Conservation (phyloP, 2,329 filamentous ascomycete species). For the Alternaria brassicae region DNA sequence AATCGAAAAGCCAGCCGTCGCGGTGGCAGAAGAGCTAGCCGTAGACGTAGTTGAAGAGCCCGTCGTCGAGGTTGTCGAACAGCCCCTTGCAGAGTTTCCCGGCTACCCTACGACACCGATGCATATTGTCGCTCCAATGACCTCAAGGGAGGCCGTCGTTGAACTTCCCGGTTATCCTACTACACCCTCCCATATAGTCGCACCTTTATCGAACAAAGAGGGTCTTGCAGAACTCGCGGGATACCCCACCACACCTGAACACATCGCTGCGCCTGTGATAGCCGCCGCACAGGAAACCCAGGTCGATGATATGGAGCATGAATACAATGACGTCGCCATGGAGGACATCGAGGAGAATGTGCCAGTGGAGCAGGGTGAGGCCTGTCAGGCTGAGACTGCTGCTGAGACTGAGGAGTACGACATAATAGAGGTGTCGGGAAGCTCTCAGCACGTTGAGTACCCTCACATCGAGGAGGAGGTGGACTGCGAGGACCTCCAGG, state of each 20-base stretch:
- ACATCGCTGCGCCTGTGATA: constrained; percentile 23
- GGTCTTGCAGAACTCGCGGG: constrained; percentile 27
- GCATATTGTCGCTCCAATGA: constrained; percentile 25
- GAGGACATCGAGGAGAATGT: constrained; percentile 2
- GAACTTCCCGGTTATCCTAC: constrained; percentile 31
- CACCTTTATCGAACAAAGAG: constrained; percentile 23
- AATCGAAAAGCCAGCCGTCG: background rate
- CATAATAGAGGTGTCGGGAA: background rate
- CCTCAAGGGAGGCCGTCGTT: constrained; percentile 25
- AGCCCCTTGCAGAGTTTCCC: constrained; percentile 31
- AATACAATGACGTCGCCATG: constrained; percentile 6
- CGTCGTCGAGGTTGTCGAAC: constrained; percentile 14
- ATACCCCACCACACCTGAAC: constrained; percentile 37
- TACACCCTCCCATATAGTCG: constrained; percentile 32
- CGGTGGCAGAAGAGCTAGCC: background rate
- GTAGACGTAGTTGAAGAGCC: background rate
- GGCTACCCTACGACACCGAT: constrained; percentile 20
- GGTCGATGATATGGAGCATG: background rate
- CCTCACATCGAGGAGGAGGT: background rate
- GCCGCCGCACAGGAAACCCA: background rate
- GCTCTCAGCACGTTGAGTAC: background rate
- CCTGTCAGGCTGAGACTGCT: background rate
- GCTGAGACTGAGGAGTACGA: background rate
- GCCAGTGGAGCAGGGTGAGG: constrained; percentile 1
- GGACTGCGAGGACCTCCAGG: background rate